Evolutionary conservation across 768 basidiomycete species (phyloP).

Genomic region (Lyophyllum atratum): DNA sequence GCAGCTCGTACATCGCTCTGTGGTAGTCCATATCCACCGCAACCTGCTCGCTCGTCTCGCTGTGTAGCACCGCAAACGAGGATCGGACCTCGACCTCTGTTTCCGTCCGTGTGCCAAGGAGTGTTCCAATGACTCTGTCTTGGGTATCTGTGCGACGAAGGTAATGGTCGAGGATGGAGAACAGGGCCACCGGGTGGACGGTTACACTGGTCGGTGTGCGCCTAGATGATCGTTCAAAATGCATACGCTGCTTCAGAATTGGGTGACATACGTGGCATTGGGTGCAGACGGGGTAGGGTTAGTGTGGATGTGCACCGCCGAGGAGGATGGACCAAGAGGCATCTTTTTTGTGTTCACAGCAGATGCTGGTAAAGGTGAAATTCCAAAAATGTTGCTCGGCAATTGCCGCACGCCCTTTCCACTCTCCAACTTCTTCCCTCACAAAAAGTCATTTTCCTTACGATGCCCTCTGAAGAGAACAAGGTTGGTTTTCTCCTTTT

Average conservation of each 20-base stretch:
- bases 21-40: conserved; percentile 98
- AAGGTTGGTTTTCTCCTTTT: conserved; percentile 50
- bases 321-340: conserved; percentile 51
- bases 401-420: conserved; percentile 34
- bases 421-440: conserved; percentile 6
- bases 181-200: conserved; percentile 89
- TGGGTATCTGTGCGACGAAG: conserved; percentile 82
- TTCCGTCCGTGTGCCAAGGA: conserved; percentile 79
- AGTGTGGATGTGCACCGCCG: conserved; percentile 50
- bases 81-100: conserved; percentile 76
- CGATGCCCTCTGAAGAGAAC: conserved; percentile 90
- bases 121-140: conserved; percentile 92
- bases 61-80: conserved; percentile 91
- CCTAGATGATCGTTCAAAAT: conserved; percentile 36
- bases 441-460: conserved; percentile 18
- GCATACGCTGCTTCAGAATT: not conserved
- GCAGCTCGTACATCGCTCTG: conserved; percentile 88
- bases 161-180: conserved; percentile 96
- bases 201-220: conserved; percentile 74
- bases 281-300: conserved; percentile 31
- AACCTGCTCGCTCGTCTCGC: conserved; percentile 89
- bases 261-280: conserved; percentile 38
- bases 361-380: conserved; percentile 9
- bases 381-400: conserved; percentile 39
- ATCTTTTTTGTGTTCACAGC: conserved; percentile 32